A percentile compares a stretch with the other conserved stretches of the same genome.
These are phyloP conservation scores for Aureobasidium sp. DNA, from an alignment of 2,329 filamentous ascomycete genomes.

Conservation along the genomic window DNA sequence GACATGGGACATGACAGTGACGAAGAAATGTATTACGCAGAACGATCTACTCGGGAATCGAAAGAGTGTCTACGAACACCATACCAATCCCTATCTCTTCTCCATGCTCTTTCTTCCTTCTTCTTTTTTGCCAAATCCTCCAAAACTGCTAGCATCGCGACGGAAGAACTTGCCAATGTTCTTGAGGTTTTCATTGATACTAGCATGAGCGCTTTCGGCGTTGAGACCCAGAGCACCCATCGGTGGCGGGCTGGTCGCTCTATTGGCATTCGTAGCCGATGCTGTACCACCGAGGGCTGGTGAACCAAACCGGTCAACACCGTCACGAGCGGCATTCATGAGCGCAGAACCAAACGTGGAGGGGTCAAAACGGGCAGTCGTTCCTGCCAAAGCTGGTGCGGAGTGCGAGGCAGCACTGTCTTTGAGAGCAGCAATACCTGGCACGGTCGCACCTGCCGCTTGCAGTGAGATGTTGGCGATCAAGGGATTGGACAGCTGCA, in stretches of 20 bases:
- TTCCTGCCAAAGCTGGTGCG: slow-evolving; percentile 28
- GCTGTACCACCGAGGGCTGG: slow-evolving; percentile 32
- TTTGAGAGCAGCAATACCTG: slow-evolving; percentile 15
- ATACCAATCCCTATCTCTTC: neutral
- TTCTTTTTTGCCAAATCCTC: slow-evolving; percentile 52
- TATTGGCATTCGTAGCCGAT: slow-evolving; percentile 20
- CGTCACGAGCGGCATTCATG: slow-evolving; percentile 78
- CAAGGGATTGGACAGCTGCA: slow-evolving; percentile 58
- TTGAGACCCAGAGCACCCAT: slow-evolving; percentile 20
- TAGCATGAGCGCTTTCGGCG: slow-evolving; percentile 16
- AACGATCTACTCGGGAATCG: neutral
- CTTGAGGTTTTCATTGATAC: slow-evolving; percentile 81
- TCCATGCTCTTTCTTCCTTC: slow-evolving; percentile 15
- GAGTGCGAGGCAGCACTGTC: slow-evolving; percentile 21
- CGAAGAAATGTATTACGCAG: slow-evolving; percentile 7
- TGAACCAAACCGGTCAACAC: slow-evolving; percentile 66
- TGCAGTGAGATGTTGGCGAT: slow-evolving; percentile 50
- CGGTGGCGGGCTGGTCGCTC: slow-evolving; percentile 24
- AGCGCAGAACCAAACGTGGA: slow-evolving; percentile 76
- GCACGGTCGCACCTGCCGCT: slow-evolving; percentile 39
- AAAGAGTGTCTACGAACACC: neutral
- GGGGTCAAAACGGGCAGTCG: slow-evolving; percentile 58
- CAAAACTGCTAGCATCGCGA: slow-evolving; percentile 66
- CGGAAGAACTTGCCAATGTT: slow-evolving; percentile 96
- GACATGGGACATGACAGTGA: slow-evolving; percentile 1